Base-by-base conservation (phyloP, 768 basidiomycete species). In the Dentipellis fragilis region DNA sequence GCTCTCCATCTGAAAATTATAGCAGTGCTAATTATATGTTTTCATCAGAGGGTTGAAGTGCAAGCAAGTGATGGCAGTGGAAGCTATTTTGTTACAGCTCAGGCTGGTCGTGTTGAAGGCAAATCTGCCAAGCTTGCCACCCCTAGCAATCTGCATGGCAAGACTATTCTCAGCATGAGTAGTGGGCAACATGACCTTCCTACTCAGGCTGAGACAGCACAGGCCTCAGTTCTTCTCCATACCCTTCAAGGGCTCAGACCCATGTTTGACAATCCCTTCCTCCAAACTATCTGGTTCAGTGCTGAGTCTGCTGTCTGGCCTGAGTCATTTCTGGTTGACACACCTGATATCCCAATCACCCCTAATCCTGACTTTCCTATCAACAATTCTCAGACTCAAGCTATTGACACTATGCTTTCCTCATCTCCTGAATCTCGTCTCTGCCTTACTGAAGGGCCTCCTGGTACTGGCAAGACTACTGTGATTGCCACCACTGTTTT, bases 181-280 rank as follows among this genome's bases (percentile, higher is more conserved):
- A 73, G 83, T 9, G 71, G 73, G 58, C 85, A 84, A 0, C 75
- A 72, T 36, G 83, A 78, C 40, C 75, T 70, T 39, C 79, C 77
- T 1, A 89, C 87, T 3, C 64, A 61, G 19, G 84, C 87, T 23
- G 85, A 87, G 58, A 66, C 67, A 4, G 71, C 75, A 48, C 75
- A 69, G 22, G 57, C 62, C 4, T 50, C 60, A 10, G 45, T 65
- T 12, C 58, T 75, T 9, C 65, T 75, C 1, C 55, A 60, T 48
- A 58, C 66, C 29, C 64, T 77, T 14, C 76, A 77, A 52, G 72
- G 72, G 4, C 49, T 34, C 4, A 54, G 63, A 8, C 56, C 60
- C 35, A 23, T 68, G 50, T 63, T 63, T 38, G 58, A 71, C 21
- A 72, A 66, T 42, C 70, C 73, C 50, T 76, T 75, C 68, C 48